Percentiles rank a stretch among this genome's conserved stretches.
Evolutionary conservation across 495 filamentous ascomycete species (phyloP).

Genomic region (Trichodelitschia bisporula): DNA sequence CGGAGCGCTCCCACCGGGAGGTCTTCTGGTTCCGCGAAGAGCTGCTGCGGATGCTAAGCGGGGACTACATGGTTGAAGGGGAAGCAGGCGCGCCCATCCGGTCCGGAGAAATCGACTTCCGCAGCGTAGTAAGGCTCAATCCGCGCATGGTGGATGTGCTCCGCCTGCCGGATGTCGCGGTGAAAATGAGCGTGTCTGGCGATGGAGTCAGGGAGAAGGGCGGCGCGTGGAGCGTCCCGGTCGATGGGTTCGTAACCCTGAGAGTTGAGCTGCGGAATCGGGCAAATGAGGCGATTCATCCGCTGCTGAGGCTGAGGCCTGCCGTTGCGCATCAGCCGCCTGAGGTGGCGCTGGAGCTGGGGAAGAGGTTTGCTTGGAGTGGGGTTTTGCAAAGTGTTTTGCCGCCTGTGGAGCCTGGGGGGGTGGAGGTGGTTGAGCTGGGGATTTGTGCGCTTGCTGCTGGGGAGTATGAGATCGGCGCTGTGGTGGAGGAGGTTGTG

Average conservation of each 20-base stretch:
- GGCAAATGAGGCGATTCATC: conserved; percentile 37
- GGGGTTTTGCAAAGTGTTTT: conserved; percentile 58
- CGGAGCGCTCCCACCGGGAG: conserved; percentile 53
- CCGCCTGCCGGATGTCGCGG: conserved; percentile 53
- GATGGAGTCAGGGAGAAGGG: conserved; percentile 15
- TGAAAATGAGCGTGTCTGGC: conserved; percentile 31
- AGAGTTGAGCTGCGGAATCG: conserved; percentile 46
- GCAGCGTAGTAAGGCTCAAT: conserved; percentile 44
- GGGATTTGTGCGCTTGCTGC: conserved; percentile 48
- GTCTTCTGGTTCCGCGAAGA: conserved; percentile 84
- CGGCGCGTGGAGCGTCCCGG: conserved; percentile 29
- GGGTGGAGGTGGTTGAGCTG: conserved; percentile 27
- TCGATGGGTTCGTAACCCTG: conserved; percentile 49
- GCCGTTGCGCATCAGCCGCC: conserved; percentile 46
- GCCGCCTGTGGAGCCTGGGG: conserved; percentile 29
- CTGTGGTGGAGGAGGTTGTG: conserved; percentile 53
- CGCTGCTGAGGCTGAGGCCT: conserved; percentile 54
- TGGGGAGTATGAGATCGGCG: conserved; percentile 64
- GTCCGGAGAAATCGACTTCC: conserved; percentile 47
- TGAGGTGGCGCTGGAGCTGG: conserved; percentile 55
- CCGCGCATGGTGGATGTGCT: conserved; percentile 64
- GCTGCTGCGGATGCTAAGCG: conserved; percentile 44
- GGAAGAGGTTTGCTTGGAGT: conserved; percentile 62
- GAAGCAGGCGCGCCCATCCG: conserved; percentile 20
- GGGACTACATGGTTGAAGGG: conserved; percentile 40